These are phyloP conservation scores for Penicillium oxalicum DNA, from an alignment of 2,329 filamentous ascomycete genomes.

Conservation along the genomic window DNA sequence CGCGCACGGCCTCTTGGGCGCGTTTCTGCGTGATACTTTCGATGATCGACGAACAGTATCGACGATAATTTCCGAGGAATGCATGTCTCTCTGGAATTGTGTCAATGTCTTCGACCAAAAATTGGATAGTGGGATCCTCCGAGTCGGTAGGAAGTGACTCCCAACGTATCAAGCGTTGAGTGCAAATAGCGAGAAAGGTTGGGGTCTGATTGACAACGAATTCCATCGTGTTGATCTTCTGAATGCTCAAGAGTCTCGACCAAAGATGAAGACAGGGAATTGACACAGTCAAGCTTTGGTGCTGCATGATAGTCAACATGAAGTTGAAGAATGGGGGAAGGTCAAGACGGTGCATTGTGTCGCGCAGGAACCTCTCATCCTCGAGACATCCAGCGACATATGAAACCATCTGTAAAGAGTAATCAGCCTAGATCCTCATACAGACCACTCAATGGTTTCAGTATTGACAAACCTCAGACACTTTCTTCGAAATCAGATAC, in stretches of 20 bases:
- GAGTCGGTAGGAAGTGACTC: slow-evolving; percentile 79
- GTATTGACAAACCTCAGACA: slow-evolving; percentile 66
- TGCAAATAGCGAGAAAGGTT: slow-evolving; percentile 74
- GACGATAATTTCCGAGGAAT: slow-evolving; percentile 89
- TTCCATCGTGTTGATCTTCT: slow-evolving; percentile 54
- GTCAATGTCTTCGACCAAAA: slow-evolving; percentile 89
- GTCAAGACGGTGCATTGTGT: slow-evolving; percentile 53
- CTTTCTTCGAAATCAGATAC: slow-evolving; percentile 87
- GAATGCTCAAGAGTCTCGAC: slow-evolving; percentile 72
- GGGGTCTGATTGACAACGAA: slow-evolving; percentile 62
- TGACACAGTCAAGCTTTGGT: slow-evolving; percentile 83
- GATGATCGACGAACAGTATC: slow-evolving; percentile 82
- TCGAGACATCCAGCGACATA: slow-evolving; percentile 80
- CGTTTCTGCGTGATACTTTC: slow-evolving; percentile 78
- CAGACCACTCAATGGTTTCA: slow-evolving; percentile 8
- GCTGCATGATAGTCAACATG: slow-evolving; percentile 70
- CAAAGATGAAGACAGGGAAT: slow-evolving; percentile 88
- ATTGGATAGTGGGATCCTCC: slow-evolving; percentile 70
- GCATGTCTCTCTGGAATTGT: slow-evolving; percentile 89
- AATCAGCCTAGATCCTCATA: not conserved
- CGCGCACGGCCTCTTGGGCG: slow-evolving; percentile 75
- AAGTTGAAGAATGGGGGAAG: slow-evolving; percentile 72
- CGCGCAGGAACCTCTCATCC: slow-evolving; percentile 63
- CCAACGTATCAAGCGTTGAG: slow-evolving; percentile 76
- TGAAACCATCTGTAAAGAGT: slow-evolving; percentile 62